Conservation (phyloP, 225 moss, liverwort and hornwort species). For the Rhytidiadelphus loreus region DNA sequence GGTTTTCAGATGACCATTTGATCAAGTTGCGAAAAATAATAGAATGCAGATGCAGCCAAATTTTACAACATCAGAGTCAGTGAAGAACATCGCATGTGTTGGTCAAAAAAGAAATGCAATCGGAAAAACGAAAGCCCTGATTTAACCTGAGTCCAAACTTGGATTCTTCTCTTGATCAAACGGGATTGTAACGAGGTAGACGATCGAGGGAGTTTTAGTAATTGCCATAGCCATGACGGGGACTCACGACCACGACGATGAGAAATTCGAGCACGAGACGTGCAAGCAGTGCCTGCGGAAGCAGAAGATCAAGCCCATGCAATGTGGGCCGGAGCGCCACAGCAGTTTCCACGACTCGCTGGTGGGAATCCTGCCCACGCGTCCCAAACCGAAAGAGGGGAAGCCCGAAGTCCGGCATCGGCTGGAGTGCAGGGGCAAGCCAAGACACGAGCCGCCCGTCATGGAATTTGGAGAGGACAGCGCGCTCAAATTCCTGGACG, state of each 20-base stretch:
- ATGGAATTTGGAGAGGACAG: conserved; percentile 3
- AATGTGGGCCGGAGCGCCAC: neutral
- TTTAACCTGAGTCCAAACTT: neutral
- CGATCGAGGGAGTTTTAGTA: neutral
- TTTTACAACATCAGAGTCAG: neutral
- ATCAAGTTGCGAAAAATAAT: neutral
- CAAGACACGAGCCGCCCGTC: neutral
- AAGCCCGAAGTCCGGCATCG: neutral
- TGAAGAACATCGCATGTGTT: neutral
- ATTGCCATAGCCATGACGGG: neutral
- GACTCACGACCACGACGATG: neutral
- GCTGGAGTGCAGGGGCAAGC: conserved; percentile 2
- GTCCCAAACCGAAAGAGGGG: neutral
- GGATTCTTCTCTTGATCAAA: neutral
- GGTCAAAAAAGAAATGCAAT: neutral
- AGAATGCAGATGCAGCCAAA: neutral
- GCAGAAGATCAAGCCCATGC: neutral
- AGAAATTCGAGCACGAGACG: neutral
- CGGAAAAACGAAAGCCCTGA: neutral
- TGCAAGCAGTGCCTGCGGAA: neutral
- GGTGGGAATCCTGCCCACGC: neutral
- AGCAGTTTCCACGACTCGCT: conserved; percentile 1
- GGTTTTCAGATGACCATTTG: neutral
- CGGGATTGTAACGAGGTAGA: neutral
- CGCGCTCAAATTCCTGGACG: neutral